Percentiles rank a stretch among this genome's conserved stretches.
phyloP scores from a whole-genome alignment of 345 rosid species.

The Salix brachista region DNA sequence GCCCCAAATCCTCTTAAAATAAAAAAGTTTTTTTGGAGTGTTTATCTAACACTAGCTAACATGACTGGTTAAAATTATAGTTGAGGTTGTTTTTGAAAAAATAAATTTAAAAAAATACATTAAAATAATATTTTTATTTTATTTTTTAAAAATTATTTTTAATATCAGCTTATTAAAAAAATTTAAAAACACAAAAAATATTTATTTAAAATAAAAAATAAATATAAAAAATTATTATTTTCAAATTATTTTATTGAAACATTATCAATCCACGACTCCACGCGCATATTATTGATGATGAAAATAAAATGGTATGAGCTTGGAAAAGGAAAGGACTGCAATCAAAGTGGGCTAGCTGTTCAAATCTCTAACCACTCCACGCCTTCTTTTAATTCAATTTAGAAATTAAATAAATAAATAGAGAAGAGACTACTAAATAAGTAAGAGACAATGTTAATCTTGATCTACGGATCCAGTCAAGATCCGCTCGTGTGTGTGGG shows the following conservation, averaged over 20 bases:
- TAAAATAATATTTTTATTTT: too few relatives aligned
- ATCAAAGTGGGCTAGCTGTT: background rate
- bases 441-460: background rate
- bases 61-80: too few relatives aligned
- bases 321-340: background rate
- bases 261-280: background rate
- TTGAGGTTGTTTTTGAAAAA: too few relatives aligned
- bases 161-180: too few relatives aligned
- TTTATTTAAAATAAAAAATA: too few relatives aligned
- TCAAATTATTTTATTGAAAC: background rate
- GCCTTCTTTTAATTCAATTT: background rate
- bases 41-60: background rate
- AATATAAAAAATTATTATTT: too few relatives aligned
- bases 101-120: too few relatives aligned
- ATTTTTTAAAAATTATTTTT: too few relatives aligned
- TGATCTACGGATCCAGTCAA: conserved; percentile 28
- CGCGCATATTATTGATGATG: background rate
- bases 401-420: background rate
- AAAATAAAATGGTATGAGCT: background rate
- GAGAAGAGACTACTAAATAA: too few relatives aligned
- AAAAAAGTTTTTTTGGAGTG: too few relatives aligned
- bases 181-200: too few relatives aligned
- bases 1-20: background rate
- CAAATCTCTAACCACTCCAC: background rate
- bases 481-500: conserved; percentile 25